Conservation (phyloP, 148 eudicot genomes). For the Mesembryanthemum crystallinum region DNA sequence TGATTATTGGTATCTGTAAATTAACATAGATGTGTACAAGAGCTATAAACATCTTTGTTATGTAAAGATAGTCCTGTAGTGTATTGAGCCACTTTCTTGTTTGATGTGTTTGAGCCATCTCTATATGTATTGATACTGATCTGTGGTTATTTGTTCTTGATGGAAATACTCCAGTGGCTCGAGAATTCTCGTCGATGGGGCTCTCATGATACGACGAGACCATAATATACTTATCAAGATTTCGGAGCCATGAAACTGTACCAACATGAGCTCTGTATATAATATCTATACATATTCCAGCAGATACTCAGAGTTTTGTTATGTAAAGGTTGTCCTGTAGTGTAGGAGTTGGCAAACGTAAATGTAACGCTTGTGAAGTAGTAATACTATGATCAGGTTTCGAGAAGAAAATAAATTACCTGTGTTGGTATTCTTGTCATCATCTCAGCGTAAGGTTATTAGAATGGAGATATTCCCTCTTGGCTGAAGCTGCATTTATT, state of each 20-base stretch:
- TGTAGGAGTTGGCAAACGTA: background rate
- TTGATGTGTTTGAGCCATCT: background rate
- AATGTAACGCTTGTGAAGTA: background rate
- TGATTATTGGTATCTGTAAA: no score
- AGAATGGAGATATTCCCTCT: background rate
- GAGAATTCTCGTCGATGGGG: conserved; percentile 27
- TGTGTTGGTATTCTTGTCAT: no score
- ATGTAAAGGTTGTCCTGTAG: conserved; percentile 3
- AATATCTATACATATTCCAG: background rate
- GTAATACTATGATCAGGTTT: background rate
- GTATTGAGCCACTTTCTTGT: no score
- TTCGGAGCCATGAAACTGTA: background rate
- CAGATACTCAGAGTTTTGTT: conserved; percentile 7
- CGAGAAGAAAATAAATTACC: background rate
- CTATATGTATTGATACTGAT: background rate
- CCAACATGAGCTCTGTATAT: conserved; percentile 21
- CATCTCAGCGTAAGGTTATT: no score
- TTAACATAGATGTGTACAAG: background rate
- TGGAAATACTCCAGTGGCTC: conserved; percentile 34
- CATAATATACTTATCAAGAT: background rate
- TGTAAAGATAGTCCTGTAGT: no score
- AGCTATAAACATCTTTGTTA: background rate
- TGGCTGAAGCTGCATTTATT: background rate
- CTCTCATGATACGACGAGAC: conserved; percentile 9
- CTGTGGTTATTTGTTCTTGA: conserved; percentile 2